Base-by-base conservation (phyloP, 495 filamentous ascomycete genomes). In the Penicilliopsis zonata region DNA sequence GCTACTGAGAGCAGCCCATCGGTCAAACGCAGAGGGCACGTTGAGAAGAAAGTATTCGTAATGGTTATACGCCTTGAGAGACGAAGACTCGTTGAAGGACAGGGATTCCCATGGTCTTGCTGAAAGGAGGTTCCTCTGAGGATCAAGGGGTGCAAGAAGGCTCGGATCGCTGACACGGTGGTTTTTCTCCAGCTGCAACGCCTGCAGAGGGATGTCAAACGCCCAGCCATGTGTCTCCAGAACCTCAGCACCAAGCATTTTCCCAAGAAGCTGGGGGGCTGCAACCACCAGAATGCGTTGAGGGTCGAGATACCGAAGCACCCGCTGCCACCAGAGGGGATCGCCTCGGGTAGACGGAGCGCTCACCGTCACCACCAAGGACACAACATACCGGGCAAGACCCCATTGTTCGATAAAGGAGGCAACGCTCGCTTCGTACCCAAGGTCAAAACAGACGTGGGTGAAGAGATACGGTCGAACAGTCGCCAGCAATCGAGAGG, bases 21-120 rank as follows among this genome's bases (percentile, higher is more conserved):
- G 40, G 7, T 43, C 40, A 6, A 65, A 36, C 3, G 61, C 10
- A 0, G 60, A 65, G 4, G 60, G 58, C 2, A 55, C 44, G 5
- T 49, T 44, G 2, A 48, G 52, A 10, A 57, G 38, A 21, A 62
- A 65, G 27, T 65, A 65, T 34, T 65, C 58, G 30, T 65, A 61
- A 20, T 62, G 56, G 20, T 52, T 51, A 38, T 65, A 65, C 18
- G 58, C 55, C 40, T 50, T 57, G 21, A 65, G 36, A 4, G 54
- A 59, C 6, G 60, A 62, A 0, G 52, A 45, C 33, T 65, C 60
- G 25, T 65, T 61, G 42, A 62, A 57, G 5, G 30, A 22, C 13
- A 65, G 28, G 13, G 54, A 53, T 5, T 46, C 53, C 57, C 58
- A 65, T 5, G 40, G 38, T 6, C 50, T 43, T 13, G 41, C 31